phyloP scores from a whole-genome alignment of 345 rosid species.

The Pistacia integerrima region DNA sequence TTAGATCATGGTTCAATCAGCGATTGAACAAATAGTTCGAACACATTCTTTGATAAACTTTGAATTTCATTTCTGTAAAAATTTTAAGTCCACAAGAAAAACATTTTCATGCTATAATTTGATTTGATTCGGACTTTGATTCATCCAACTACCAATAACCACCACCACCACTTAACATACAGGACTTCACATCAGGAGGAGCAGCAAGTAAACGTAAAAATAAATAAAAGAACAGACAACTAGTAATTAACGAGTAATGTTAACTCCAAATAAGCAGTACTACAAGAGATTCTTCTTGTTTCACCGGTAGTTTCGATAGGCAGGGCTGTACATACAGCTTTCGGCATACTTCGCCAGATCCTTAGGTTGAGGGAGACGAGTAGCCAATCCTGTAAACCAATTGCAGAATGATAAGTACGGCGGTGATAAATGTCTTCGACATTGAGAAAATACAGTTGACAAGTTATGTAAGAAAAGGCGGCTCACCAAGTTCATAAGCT shows the following conservation, averaged over 20 bases:
- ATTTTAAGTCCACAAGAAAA: neutral
- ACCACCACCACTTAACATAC: slow-evolving; percentile 11
- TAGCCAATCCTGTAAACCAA: slow-evolving; percentile 66
- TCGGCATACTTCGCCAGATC: slow-evolving; percentile 79
- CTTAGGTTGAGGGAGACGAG: slow-evolving; percentile 76
- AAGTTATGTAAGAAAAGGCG: neutral
- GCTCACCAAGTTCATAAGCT: slow-evolving; percentile 90
- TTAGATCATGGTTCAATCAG: no score
- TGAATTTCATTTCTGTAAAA: slow-evolving; percentile 14
- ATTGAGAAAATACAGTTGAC: neutral
- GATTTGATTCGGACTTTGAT: neutral
- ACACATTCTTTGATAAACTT: neutral
- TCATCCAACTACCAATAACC: slow-evolving; percentile 15
- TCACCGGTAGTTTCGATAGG: slow-evolving; percentile 69
- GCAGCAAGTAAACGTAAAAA: neutral
- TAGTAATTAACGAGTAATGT: neutral
- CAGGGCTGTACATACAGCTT: slow-evolving; percentile 92
- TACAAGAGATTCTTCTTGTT: neutral
- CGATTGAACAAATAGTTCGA: no score
- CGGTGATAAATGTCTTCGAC: neutral
- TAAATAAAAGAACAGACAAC: neutral
- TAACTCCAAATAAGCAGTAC: neutral
- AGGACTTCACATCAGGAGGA: neutral
- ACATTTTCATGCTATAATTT: slow-evolving; percentile 12
- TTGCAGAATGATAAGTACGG: neutral